Base-by-base conservation (phyloP, 495 filamentous ascomycete genomes). In the Aspergillus homomorphus region DNA sequence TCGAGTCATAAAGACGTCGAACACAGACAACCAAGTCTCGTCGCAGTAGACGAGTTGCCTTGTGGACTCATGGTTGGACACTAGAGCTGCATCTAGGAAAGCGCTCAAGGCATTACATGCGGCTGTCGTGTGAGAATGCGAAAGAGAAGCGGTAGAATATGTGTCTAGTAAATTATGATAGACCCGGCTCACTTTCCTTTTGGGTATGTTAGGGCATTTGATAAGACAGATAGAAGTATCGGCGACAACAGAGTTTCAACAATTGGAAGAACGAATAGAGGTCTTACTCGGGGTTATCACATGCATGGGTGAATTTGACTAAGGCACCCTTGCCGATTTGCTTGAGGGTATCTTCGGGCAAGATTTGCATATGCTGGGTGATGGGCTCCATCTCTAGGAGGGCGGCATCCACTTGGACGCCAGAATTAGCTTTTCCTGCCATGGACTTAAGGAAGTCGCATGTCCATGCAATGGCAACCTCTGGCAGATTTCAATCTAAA, bases 1-100 rank as follows among this genome's bases (percentile, higher is more conserved):
- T 72, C 84, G 87, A 56, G 85, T 79, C 59, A 96, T 74, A 62
- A 85, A 93, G 51, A 89, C 83, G 15, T 85, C 72, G 65, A 94
- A 90, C 4, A 89, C 68, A 45, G 76, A 73, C 14, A 78, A 62
- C 72, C 86, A 89, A 10, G 79, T 77, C 16, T 67, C 62, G 21
- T 82, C 65, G 15, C 79, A 79, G 26, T 82, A 82, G 10, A 77
- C 68, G 24, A 82, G 33, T 51, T 67, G 49, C 18, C 66, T 69
- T 1, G 79, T 71, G 23, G 55, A 50, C 7, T 68, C 58, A 57
- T 63, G 59, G 16, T 68, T 54, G 5, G 82, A 80, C 14, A 62
- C 63, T 18, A 61, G 60, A n/a, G 77, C 77, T 21, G 73, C 69
- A 62, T 80, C 72, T 19, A 83, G 62, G 41, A 81, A 81, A 1